Base-by-base conservation (phyloP, 306 rosid genomes). In the Betula pendula region DNA sequence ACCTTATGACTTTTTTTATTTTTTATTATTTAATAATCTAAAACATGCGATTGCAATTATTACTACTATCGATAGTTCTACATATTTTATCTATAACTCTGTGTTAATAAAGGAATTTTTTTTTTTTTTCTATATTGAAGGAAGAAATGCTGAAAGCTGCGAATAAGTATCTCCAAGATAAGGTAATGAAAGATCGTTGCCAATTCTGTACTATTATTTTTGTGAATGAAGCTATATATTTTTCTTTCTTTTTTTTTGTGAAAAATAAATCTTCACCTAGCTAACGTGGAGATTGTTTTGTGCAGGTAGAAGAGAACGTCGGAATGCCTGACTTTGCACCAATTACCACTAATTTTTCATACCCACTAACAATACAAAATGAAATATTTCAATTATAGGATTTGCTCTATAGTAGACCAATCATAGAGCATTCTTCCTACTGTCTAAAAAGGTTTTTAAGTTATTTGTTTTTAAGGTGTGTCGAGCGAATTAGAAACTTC, bases 91-190 rank as follows among this genome's bases (percentile, higher is more conserved):
- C 42, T 38, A 38, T 6, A 3, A 35, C 6, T 67, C 2, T 43
- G 22, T 1, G 5, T 38, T n/a, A 2, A 35, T 42, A n/a, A 7
- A 14, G 4, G 11, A 24, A 6, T 14, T 79, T 14, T 44, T 7
- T 15, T 72, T 20, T 31, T 59, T 25, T 72, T 59, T 73, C 38
- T 66, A 35, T 72, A 58, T 63, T 56, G 69, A 43, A 89, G 94
- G 94, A 85, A 84, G 91, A 85, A 73, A 78, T 89, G 25, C 91
- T 89, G 65, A 76, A 82, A 72, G 88, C 85, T 1, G 88, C 90
- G 76, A 89, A 89, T 71, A 76, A 74, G 75, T 84, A 75, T 82
- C 91, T 89, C 44, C 88, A 85, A 6, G 88, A 87, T 53, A 80
- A 87, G 94, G 94, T 89, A 84, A 69, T 63, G 8, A 9, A 2